Base-by-base conservation (phyloP, 2,329 filamentous ascomycete genomes). In the Alternaria ethzedia region DNA sequence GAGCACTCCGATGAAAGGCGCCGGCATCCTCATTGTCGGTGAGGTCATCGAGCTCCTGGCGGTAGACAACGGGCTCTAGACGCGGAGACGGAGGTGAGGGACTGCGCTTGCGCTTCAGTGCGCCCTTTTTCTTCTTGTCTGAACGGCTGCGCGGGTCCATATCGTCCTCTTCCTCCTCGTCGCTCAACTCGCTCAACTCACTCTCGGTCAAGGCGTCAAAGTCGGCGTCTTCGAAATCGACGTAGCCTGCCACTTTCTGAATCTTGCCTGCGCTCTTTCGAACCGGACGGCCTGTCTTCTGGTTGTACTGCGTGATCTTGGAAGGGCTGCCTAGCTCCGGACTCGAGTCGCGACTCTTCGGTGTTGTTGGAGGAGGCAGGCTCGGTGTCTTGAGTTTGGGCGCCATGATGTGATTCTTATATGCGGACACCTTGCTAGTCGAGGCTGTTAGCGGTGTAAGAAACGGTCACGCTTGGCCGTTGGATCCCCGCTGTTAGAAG, bases 231-330 rank as follows among this genome's bases (percentile, higher is more conserved):
- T 71, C 70, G 23, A 73, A 81, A 59, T 83, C 80, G 20, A 83
- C 77, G 61, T 79, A 84, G n/a, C 76, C 80, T 3, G 73, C 78
- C 8, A 71, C 67, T 13, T 63, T 67, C 54, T 73, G 72, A 59
- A 76, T 77, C 54, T 72, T 75, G 11, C 80, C 79, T n/a, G 79
- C 78, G 32, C 71, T 78, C 32, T 78, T 76, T 45, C 82, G 79
- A n/a, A 83, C 78, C 7, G 82, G 82, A 6, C 82, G 76, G 50
- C 82, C 82, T 9, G 81, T 83, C 57, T 71, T 61, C 49, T 75
- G 68, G 68, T 82, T 82, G 74, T 79, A 80, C 51, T 75, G 72
- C 44, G 76, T 73, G 17, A 65, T 65, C 46, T 63, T 71, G 8
- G 70, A 69, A 5, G 73, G 69, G 47, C 67, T 74, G 12, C 70